A percentile compares a stretch with the other conserved stretches of the same genome.
Evolutionary conservation across 768 basidiomycete genomes (phyloP).

Genomic region (Lepiota venenata): DNA sequence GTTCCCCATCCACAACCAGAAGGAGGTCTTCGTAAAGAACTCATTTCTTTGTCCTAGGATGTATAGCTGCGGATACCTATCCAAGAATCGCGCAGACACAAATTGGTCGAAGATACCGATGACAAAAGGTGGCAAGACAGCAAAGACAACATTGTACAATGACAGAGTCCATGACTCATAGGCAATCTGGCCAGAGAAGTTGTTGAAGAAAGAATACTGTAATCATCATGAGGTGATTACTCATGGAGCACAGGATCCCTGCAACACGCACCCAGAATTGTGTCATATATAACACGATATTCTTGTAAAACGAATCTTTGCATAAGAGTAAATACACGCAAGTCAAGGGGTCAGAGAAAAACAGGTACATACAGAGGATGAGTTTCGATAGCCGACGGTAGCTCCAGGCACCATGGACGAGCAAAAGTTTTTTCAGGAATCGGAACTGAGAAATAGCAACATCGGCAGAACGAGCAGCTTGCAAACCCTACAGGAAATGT

Average conservation of each 20-base stretch:
- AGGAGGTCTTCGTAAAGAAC: constrained; percentile 88
- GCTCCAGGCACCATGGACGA: constrained; percentile 99
- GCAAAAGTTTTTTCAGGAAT: constrained; percentile 87
- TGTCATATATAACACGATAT: constrained; percentile 97
- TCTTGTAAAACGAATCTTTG: constrained; percentile 97
- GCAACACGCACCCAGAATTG: constrained; percentile 82
- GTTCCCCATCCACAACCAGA: constrained; percentile 91
- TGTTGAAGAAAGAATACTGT: constrained; percentile 98
- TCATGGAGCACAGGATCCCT: not conserved
- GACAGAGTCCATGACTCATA: constrained; percentile 99
- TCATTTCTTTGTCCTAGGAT: constrained; percentile 90
- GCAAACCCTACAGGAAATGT: constrained; percentile 64
- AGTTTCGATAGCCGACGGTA: constrained; percentile 93
- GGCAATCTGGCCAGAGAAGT: constrained; percentile 97
- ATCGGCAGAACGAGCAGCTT: constrained; percentile 97
- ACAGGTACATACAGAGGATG: constrained; percentile 74
- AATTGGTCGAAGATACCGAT: constrained; percentile 99
- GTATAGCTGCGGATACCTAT: constrained; percentile 96
- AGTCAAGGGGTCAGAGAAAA: not conserved
- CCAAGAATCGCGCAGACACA: constrained; percentile 93
- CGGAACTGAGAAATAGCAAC: constrained; percentile 98
- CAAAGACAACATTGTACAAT: constrained; percentile 95
- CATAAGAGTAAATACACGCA: constrained; percentile 7
- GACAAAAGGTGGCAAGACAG: constrained; percentile 92
- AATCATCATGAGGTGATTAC: constrained; percentile 6